These are phyloP conservation scores for Casuarina cunninghamiana DNA, from an alignment of 306 rosid genomes.

Conservation along the genomic window DNA sequence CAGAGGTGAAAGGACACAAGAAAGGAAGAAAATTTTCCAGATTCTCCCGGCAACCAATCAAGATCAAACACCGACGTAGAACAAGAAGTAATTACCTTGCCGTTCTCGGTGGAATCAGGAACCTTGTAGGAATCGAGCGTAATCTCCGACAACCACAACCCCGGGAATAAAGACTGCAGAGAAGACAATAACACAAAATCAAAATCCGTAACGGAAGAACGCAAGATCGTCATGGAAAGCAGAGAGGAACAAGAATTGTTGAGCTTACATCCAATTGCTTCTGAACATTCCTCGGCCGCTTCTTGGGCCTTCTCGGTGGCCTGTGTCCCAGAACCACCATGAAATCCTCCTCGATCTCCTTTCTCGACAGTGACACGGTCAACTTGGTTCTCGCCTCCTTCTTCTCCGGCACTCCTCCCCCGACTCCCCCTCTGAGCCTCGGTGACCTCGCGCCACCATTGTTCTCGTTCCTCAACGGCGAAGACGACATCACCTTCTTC, in stretches of 20 bases:
- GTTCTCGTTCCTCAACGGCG: constrained; percentile 50
- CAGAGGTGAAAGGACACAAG: neutral
- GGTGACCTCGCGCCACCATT: constrained; percentile 42
- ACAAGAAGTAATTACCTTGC: constrained; percentile 48
- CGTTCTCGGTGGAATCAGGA: constrained; percentile 49
- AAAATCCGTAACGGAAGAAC: neutral
- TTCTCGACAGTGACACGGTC: constrained; percentile 45
- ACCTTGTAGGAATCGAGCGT: constrained; percentile 69
- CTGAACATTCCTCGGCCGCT: constrained; percentile 59
- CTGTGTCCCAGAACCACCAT: constrained; percentile 50
- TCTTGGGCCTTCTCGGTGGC: constrained; percentile 68
- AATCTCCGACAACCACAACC: constrained; percentile 70
- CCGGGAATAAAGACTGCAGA: constrained; percentile 63
- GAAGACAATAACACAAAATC: neutral
- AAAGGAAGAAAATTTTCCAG: neutral
- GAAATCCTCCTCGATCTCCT: constrained; percentile 83
- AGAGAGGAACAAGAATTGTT: neutral
- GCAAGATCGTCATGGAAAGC: neutral
- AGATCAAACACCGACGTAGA: neutral
- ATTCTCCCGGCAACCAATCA: constrained; percentile 1
- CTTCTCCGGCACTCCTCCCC: constrained; percentile 36
- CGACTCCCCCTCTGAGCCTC: constrained; percentile 36
- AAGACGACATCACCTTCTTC: constrained; percentile 38
- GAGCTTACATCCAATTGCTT: constrained; percentile 61
- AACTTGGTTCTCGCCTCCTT: constrained; percentile 49